phyloP scores from a whole-genome alignment of 257 asterid species.

The Orobanche coerulescens region DNA sequence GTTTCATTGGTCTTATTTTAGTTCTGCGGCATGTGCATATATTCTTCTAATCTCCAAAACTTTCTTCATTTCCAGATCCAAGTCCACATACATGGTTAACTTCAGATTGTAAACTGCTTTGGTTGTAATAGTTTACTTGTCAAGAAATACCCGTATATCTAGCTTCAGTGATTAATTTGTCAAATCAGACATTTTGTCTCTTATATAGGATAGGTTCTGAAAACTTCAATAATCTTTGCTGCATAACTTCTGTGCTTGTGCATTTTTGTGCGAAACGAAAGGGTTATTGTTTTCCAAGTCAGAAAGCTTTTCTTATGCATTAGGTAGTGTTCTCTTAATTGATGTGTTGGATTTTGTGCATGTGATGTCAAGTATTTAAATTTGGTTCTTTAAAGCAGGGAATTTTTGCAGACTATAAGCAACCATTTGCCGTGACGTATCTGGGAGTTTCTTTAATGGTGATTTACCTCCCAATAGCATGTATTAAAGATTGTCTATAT shows the following conservation, averaged over 20 bases:
- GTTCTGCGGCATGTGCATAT: background rate
- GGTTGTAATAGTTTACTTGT: background rate
- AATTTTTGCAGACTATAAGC: conserved; percentile 85
- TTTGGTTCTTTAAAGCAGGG: conserved; percentile 43
- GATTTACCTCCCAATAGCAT: conserved; percentile 87
- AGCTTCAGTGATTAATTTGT: background rate
- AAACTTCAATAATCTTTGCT: background rate
- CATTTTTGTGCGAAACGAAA: background rate
- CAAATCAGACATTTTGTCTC: background rate
- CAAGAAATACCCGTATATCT: background rate
- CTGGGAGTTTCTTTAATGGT: conserved; percentile 97
- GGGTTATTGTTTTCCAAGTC: background rate
- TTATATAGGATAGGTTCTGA: background rate
- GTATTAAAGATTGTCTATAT: conserved; percentile 62
- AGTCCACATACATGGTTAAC: too few species aligned
- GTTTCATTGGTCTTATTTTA: background rate
- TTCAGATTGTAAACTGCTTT: too few species aligned
- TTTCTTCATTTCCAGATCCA: too few species aligned
- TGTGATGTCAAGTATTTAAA: background rate
- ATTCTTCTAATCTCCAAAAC: too few species aligned
- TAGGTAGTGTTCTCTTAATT: background rate
- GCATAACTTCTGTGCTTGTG: background rate
- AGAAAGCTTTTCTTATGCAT: background rate
- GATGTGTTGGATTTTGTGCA: background rate
- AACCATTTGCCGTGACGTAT: conserved; percentile 97